Percentiles rank a stretch among this genome's conserved stretches.
Conservation (phyloP, 2,329 filamentous ascomycete species). For the Fusarium nisikadoi region DNA sequence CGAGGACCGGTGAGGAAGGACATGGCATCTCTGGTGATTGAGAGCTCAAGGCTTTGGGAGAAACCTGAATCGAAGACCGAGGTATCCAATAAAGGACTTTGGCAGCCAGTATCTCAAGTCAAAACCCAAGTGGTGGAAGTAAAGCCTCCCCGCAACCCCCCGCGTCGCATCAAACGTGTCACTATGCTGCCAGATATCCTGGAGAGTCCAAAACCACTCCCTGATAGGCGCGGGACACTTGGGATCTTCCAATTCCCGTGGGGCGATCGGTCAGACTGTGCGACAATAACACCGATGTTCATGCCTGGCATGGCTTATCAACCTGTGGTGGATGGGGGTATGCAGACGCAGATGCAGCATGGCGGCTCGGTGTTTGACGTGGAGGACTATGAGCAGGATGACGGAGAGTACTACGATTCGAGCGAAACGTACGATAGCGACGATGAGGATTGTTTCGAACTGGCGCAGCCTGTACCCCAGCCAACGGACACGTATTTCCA, state of each 20-base stretch:
- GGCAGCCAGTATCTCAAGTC: conserved; percentile 29
- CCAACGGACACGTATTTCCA: conserved; percentile 57
- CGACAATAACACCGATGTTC: conserved; percentile 58
- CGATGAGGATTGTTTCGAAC: conserved; percentile 65
- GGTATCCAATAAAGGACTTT: conserved; percentile 25
- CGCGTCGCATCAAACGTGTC: conserved; percentile 65
- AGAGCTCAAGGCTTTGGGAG: conserved; percentile 39
- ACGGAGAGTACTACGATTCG: conserved; percentile 49
- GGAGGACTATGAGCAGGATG: conserved; percentile 68
- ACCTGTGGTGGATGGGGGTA: conserved; percentile 15
- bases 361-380: conserved; percentile 62
- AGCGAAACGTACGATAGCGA: conserved; percentile 45
- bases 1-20: conserved; percentile 17
- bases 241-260: conserved; percentile 75
- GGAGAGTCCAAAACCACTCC: conserved; percentile 69
- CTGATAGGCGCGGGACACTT: conserved; percentile 67
- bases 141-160: conserved; percentile 63
- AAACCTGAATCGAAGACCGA: conserved; percentile 14
- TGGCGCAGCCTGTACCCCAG: conserved; percentile 69
- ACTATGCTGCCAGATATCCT: conserved; percentile 71
- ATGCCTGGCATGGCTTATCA: conserved; percentile 63
- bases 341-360: conserved; percentile 48
- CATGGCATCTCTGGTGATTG: conserved; percentile 33
- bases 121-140: conserved; percentile 30
- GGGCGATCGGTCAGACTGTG: conserved; percentile 70